These are phyloP conservation scores for Penicillium polonicum DNA, from an alignment of 2,329 filamentous ascomycete species.

Conservation along the genomic window DNA sequence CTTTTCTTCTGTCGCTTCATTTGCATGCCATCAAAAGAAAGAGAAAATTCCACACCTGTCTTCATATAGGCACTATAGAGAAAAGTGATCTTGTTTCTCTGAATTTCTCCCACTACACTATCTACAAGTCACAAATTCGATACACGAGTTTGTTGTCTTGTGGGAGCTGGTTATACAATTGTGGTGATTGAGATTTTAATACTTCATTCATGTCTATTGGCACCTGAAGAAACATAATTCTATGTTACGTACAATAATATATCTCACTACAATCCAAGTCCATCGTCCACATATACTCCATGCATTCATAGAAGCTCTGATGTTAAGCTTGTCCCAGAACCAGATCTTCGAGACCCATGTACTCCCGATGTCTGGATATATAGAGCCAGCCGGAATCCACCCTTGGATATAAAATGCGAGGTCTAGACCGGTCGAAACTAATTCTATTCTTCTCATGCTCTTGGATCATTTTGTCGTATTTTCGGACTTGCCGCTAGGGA, in stretches of 20 bases:
- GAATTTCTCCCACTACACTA: neutral
- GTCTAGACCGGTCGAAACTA: constrained; percentile 6
- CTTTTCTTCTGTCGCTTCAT: constrained; percentile 8
- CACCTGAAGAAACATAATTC: neutral
- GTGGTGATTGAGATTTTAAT: neutral
- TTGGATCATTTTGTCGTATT: constrained; percentile 5
- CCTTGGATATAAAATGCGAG: neutral
- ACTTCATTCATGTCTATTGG: neutral
- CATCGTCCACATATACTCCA: neutral
- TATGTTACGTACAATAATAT: neutral
- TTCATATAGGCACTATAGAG: constrained; percentile 6
- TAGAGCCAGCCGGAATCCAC: neutral
- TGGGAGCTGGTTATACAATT: neutral
- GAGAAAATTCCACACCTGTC: neutral
- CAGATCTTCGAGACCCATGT: neutral
- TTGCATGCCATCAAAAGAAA: constrained; percentile 9
- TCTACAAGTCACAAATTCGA: neutral
- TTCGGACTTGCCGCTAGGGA: neutral
- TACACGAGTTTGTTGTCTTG: neutral
- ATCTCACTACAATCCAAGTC: neutral
- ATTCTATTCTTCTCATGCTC: neutral
- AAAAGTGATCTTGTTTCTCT: constrained; percentile 12
- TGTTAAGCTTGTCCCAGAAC: neutral
- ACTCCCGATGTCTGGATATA: neutral
- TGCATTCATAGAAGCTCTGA: neutral